Evolutionary conservation across 768 basidiomycete species (phyloP).

Genomic region (Russula earlei): DNA sequence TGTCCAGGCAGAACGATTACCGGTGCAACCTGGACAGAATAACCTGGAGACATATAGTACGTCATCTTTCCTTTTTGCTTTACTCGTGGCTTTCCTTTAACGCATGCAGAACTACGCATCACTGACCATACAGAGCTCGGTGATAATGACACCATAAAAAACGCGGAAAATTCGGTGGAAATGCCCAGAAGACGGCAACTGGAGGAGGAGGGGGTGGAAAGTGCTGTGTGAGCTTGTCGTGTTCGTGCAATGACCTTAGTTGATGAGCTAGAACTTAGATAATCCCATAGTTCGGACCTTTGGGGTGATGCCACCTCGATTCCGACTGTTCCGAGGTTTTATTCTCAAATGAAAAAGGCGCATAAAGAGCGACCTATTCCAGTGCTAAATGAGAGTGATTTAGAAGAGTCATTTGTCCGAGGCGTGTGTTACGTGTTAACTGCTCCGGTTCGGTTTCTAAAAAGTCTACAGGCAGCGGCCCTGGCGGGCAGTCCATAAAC

Average conservation of each 20-base stretch:
- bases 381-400: slow-evolving; percentile 63
- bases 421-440: slow-evolving; percentile 37
- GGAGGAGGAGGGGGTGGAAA: slow-evolving; percentile 4
- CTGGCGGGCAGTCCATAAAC: slow-evolving; percentile 95
- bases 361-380: slow-evolving; percentile 56
- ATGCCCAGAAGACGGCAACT: slow-evolving; percentile 33
- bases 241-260: background rate
- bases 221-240: slow-evolving; percentile 9
- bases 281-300: slow-evolving; percentile 20
- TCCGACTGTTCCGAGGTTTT: slow-evolving; percentile 34
- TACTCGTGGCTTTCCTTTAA: background rate
- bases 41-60: slow-evolving; percentile 50
- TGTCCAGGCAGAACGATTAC: slow-evolving; percentile 62
- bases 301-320: slow-evolving; percentile 10
- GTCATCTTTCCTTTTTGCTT: slow-evolving; percentile 15
- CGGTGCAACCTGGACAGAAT: slow-evolving; percentile 25
- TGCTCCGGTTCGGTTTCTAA: slow-evolving; percentile 6
- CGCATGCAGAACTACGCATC: slow-evolving; percentile 51
- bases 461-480: slow-evolving; percentile 60
- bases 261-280: slow-evolving; percentile 19
- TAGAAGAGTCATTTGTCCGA: slow-evolving; percentile 83
- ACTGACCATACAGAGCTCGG: slow-evolving; percentile 82
- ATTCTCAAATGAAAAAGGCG: slow-evolving; percentile 62
- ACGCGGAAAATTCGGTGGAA: slow-evolving; percentile 37
- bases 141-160: slow-evolving; percentile 71